These are phyloP conservation scores for Neurospora intermedia DNA, from an alignment of 495 filamentous ascomycete species.

Conservation along the genomic window DNA sequence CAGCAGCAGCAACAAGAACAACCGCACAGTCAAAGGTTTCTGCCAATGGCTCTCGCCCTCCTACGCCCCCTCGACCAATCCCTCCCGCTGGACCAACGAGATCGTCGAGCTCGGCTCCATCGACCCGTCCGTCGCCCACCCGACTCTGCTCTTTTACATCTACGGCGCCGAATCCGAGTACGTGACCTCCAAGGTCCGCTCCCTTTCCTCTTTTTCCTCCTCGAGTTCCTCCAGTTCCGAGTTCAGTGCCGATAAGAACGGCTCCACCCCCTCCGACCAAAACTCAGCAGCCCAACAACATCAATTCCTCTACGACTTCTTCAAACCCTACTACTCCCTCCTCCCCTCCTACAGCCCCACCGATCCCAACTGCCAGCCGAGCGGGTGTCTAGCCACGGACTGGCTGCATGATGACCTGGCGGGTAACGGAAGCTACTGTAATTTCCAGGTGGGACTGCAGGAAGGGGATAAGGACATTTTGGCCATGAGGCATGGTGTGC, in stretches of 20 bases:
- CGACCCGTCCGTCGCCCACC: constrained; percentile 49
- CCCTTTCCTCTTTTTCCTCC: constrained; percentile 21
- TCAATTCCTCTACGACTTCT: constrained; percentile 46
- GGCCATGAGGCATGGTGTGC: constrained; percentile 57
- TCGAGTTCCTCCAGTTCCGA: not conserved
- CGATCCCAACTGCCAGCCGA: constrained; percentile 50
- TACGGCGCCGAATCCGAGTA: constrained; percentile 52
- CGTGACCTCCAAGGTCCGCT: constrained; percentile 30
- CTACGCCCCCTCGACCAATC: constrained; percentile 52
- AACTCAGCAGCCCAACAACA: constrained; percentile 9
- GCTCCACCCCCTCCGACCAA: not conserved
- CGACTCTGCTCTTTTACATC: constrained; percentile 88
- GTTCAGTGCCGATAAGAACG: not conserved
- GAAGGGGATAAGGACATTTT: constrained; percentile 66
- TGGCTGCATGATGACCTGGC: constrained; percentile 79
- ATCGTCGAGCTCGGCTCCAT: constrained; percentile 67
- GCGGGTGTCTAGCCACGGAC: constrained; percentile 53
- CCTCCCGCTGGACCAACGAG: constrained; percentile 65
- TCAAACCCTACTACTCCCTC: constrained; percentile 65
- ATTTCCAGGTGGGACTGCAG: constrained; percentile 70
- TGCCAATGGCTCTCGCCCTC: constrained; percentile 56
- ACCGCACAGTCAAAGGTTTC: constrained; percentile 42
- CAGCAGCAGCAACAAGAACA: not conserved
- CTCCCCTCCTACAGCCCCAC: constrained; percentile 51
- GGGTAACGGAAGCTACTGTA: constrained; percentile 82